Percentiles rank a stretch among this genome's conserved stretches.
phyloP scores from a whole-genome alignment of 768 basidiomycete genomes.

The Sarcomyxa edulis region DNA sequence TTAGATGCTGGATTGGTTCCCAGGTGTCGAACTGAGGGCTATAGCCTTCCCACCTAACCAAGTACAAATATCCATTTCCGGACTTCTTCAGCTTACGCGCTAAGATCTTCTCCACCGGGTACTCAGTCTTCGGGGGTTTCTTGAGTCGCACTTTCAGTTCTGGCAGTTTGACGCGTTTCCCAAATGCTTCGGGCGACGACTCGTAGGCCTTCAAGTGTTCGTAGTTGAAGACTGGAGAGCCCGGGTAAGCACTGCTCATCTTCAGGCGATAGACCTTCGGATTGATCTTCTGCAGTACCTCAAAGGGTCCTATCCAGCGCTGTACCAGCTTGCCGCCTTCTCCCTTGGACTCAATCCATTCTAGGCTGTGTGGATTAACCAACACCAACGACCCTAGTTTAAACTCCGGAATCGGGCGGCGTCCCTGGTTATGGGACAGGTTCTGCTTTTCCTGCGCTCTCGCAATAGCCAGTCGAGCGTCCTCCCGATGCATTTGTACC shows the following conservation, averaged over 20 bases:
- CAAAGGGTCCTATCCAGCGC: constrained; percentile 4
- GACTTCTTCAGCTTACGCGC: constrained; percentile 1
- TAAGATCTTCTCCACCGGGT: background rate
- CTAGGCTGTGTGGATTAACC: constrained; percentile 2
- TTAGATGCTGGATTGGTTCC: too few species aligned
- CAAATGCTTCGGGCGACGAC: background rate
- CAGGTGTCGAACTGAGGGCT: too few species aligned
- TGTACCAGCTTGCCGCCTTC: constrained; percentile 2
- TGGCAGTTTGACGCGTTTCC: background rate
- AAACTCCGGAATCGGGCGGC: background rate
- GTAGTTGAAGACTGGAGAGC: constrained; percentile 7
- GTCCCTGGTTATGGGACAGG: background rate
- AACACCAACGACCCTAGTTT: constrained; percentile 1
- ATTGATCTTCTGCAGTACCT: constrained; percentile 5
- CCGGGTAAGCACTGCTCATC: constrained; percentile 7
- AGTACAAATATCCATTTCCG: constrained; percentile 1
- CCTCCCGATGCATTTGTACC: background rate
- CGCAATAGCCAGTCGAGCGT: background rate
- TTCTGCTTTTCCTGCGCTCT: background rate
- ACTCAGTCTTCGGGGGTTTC: background rate
- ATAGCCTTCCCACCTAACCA: constrained; percentile 6
- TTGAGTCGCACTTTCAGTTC: background rate
- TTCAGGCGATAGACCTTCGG: too few species aligned
- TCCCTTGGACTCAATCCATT: constrained; percentile 3
- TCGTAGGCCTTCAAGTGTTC: background rate